phyloP scores from a whole-genome alignment of 306 rosid genomes.

The Castanea mollissima region DNA sequence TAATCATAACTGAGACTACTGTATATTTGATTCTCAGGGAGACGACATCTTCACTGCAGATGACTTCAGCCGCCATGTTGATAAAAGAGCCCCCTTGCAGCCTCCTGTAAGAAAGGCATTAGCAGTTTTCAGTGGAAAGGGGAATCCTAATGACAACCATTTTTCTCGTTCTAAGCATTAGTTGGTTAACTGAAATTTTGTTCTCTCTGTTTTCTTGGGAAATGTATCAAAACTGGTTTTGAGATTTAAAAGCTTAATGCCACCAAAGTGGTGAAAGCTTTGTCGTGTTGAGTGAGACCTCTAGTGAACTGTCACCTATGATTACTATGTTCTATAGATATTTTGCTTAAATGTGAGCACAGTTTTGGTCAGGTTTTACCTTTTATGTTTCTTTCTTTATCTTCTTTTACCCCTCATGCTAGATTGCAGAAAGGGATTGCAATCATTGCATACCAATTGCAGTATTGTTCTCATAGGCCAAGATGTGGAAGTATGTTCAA shows the following conservation, averaged over 20 bases:
- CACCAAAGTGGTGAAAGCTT: neutral
- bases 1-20: slow-evolving; percentile 7
- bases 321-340: neutral
- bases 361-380: neutral
- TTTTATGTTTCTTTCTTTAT: neutral
- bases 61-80: slow-evolving; percentile 65
- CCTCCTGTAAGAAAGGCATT: slow-evolving; percentile 83
- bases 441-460: neutral
- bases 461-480: neutral
- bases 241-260: neutral
- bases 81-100: slow-evolving; percentile 71
- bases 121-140: slow-evolving; percentile 69
- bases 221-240: neutral
- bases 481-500: no score
- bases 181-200: neutral
- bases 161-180: slow-evolving; percentile 62
- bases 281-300: neutral
- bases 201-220: neutral
- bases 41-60: slow-evolving; percentile 55
- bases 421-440: no score
- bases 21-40: slow-evolving; percentile 41
- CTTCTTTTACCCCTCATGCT: neutral
- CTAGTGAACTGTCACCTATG: neutral
- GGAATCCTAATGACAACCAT: slow-evolving; percentile 94
- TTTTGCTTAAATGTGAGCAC: neutral